A percentile compares a stretch with the other conserved stretches of the same genome.
Conservation (phyloP, 164 flowering plant species). For the Nelumbo lutea region DNA sequence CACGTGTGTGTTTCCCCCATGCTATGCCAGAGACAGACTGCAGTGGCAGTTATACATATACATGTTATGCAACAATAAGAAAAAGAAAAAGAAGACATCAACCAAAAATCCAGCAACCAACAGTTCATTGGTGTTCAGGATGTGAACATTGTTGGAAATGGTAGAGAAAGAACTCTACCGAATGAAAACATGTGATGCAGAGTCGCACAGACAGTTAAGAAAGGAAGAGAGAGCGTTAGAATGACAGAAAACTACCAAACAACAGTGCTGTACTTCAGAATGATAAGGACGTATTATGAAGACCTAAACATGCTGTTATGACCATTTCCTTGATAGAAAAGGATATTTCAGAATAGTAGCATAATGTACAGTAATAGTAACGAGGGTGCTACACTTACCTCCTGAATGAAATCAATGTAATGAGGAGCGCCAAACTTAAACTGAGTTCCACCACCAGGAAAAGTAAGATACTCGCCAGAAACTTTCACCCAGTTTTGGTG, state of each 20-base stretch:
- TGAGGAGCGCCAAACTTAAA: constrained; percentile 92
- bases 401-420: constrained; percentile 80
- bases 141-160: no score
- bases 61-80: neutral
- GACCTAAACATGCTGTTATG: no score
- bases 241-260: no score
- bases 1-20: constrained; percentile 88
- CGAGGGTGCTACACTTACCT: constrained; percentile 33
- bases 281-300: no score
- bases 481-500: constrained; percentile 99
- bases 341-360: neutral
- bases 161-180: no score
- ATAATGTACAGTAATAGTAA: neutral
- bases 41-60: constrained; percentile 10
- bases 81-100: no score
- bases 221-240: no score
- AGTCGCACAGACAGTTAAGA: no score
- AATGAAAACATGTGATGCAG: no score
- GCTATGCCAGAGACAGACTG: constrained; percentile 76
- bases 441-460: constrained; percentile 99
- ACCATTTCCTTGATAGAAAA: neutral
- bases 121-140: neutral
- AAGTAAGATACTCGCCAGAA: constrained; percentile 79
- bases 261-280: no score
- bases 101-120: neutral